A percentile compares a stretch with the other conserved stretches of the same genome.
phyloP scores from a whole-genome alignment of 164 flowering plant genomes.

The Warburgia ugandensis region DNA sequence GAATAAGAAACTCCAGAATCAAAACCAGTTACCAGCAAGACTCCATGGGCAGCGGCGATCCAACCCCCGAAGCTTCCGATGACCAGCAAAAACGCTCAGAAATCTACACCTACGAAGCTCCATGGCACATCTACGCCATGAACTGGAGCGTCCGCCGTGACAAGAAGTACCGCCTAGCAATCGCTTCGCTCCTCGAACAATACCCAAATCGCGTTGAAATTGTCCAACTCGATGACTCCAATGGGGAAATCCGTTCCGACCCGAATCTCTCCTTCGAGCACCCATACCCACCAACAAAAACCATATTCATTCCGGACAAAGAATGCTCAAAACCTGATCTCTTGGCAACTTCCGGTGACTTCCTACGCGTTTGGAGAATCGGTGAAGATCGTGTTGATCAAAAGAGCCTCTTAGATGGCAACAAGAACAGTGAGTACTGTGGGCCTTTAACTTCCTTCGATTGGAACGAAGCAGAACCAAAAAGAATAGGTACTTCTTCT shows the following conservation, averaged over 20 bases:
- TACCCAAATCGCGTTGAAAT: constrained; percentile 68
- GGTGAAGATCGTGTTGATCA: constrained; percentile 41
- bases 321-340: constrained; percentile 74
- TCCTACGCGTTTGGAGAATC: constrained; percentile 62
- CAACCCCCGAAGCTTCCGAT: constrained; percentile 40
- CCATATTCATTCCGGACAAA: constrained; percentile 78
- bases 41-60: constrained; percentile 9
- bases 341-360: constrained; percentile 79
- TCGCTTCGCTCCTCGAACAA: constrained; percentile 73
- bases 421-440: constrained; percentile 59
- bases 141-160: constrained; percentile 93
- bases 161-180: constrained; percentile 88
- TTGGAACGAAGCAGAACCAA: constrained; percentile 87
- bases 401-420: constrained; percentile 48
- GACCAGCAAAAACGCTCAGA: constrained; percentile 89
- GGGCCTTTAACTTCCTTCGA: constrained; percentile 83
- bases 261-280: constrained; percentile 74
- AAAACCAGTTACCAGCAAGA: no score
- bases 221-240: constrained; percentile 77
- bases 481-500: constrained; percentile 72
- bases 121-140: constrained; percentile 98
- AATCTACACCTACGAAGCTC: constrained; percentile 95
- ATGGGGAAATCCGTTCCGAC: constrained; percentile 64
- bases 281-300: constrained; percentile 85
- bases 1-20: no score